Evolutionary conservation across 2,329 filamentous ascomycete species (phyloP).

Genomic region (Verticillium dahliae): DNA sequence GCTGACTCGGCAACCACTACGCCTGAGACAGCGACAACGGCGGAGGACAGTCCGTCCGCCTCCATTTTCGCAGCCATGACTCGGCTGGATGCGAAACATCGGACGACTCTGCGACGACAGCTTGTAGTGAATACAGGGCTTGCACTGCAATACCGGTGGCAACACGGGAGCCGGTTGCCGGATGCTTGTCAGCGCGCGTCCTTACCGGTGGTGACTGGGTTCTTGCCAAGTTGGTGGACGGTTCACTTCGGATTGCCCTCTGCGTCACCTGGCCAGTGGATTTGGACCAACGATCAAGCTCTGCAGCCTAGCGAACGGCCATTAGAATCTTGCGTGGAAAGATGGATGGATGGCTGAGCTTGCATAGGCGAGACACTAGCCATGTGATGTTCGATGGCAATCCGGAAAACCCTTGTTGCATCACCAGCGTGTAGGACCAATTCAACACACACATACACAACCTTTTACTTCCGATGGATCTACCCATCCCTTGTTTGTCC

Average conservation of each 20-base stretch:
- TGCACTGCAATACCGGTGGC: not conserved
- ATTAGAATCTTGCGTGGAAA: too few species aligned
- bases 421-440: too few species aligned
- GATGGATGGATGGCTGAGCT: too few species aligned
- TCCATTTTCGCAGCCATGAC: not conserved
- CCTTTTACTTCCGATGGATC: not conserved
- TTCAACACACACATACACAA: too few species aligned
- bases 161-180: not conserved
- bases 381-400: too few species aligned
- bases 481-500: not conserved
- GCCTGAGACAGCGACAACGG: not conserved
- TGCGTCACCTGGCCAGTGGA: not conserved
- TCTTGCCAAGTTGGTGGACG: not conserved
- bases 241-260: not conserved
- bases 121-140: not conserved
- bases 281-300: not conserved
- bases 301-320: not conserved
- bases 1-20: not conserved
- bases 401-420: too few species aligned
- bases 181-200: not conserved
- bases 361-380: too few species aligned
- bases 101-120: not conserved
- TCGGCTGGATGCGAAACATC: not conserved
- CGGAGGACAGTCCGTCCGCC: not conserved
- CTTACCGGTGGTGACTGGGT: not conserved